Base-by-base conservation (phyloP, 2,329 filamentous ascomycete genomes). In the Chaetomiaceae sp. region DNA sequence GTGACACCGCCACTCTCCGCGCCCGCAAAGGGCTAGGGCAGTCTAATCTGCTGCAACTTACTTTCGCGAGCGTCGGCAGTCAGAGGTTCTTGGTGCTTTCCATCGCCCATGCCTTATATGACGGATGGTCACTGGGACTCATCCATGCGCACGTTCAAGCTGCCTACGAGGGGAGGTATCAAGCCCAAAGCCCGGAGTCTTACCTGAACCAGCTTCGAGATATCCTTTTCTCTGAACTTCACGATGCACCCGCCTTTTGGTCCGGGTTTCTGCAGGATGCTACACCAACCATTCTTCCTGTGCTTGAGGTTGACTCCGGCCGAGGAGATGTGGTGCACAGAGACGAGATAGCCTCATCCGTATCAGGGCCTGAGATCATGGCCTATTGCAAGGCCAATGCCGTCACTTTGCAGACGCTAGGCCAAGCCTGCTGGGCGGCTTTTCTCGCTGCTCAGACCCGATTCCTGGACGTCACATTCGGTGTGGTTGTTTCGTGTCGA, bases 61-160 rank as follows among this genome's bases (percentile, higher is more conserved):
- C 66, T 0, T 69, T 81, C 48, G 69, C 68, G 3, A 62, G 55
- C 5, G 64, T 67, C 1, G 69, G 56, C 2, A 60, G 54, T 13
- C 64, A 61, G 32, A 68, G 54, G 3, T 80, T 77, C 51, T 57
- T 85, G 1, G 64, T 85, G 4, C 66, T 96, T 1, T 91, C 89
- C 0, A 83, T 96, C 34, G 80, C 90, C 0, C 91, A 96, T 68
- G 89, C 90, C 1, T 75, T 96, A 18, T 96, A 96, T 60, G 91
- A 96, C 64, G 91, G 91, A 0, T 90, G 85, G 81, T 95, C 90
- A 2, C 77, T 96, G 11, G 74, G 76, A 3, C 71, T 95, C 14
- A 69, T 96, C 1, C 89, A 94, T 61, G 73, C 78, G 38, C 84
- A 94, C 62, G 77, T 96, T 1, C 68, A 76, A 14, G 73, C 69